Evolutionary conservation across 768 basidiomycete genomes (phyloP).

Genomic region (Trametes meyenii): DNA sequence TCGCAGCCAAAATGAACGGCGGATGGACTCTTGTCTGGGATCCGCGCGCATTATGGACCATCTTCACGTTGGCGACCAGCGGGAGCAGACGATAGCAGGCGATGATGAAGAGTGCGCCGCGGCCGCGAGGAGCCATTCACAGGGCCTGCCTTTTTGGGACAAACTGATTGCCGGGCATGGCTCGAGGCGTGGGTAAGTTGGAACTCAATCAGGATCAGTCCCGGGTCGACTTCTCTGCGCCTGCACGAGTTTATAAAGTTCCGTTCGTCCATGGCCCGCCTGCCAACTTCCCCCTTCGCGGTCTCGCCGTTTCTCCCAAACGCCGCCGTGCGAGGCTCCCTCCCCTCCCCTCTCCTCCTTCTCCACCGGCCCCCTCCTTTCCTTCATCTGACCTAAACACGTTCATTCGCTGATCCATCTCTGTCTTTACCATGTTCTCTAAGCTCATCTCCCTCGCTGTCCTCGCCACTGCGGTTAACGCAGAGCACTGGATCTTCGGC

Average conservation of each 20-base stretch:
- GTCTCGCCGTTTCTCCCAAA: constrained; percentile 9
- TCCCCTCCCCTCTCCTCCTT: neutral
- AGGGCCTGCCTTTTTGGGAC: constrained; percentile 4
- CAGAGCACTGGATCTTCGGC: constrained; percentile 26
- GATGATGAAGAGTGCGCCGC: constrained; percentile 2
- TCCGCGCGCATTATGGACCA: no score
- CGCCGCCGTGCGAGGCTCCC: constrained; percentile 7
- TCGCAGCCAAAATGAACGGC: no score
- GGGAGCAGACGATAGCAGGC: neutral
- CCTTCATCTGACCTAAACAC: constrained; percentile 17
- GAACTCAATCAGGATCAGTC: neutral
- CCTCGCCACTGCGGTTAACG: constrained; percentile 15
- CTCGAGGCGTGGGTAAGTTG: neutral
- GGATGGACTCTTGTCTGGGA: no score
- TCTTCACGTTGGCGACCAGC: neutral
- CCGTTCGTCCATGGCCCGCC: neutral
- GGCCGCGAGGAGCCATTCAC: constrained; percentile 5
- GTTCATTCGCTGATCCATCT: neutral
- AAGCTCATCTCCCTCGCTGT: constrained; percentile 19
- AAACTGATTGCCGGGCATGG: constrained; percentile 8
- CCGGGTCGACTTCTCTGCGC: neutral
- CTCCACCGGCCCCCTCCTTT: neutral
- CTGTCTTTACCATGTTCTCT: constrained; percentile 20
- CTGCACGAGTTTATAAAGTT: constrained; percentile 9
- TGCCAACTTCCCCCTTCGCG: constrained; percentile 7